Base-by-base conservation (phyloP, 1,139 yeast genomes). In the Magnusiomyces tetraspermus region DNA sequence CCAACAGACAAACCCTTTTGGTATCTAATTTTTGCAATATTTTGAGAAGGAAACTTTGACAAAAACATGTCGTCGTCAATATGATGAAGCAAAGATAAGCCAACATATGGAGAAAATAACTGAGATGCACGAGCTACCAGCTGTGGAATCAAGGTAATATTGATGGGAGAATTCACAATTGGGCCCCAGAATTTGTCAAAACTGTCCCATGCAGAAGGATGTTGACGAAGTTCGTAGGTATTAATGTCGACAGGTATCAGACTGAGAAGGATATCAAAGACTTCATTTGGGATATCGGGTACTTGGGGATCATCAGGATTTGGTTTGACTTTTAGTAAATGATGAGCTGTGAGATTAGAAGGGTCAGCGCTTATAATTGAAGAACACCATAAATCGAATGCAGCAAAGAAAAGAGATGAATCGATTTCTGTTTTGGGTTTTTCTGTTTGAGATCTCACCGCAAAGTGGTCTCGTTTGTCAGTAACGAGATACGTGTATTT, bases 1-100 rank as follows among this genome's bases (percentile, higher is more conserved):
- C 57, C 60, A 33, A 37, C 11, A n/a, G 19, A 26, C 24, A 51
- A 21, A 21, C 52, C 54, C 30, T 51, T 40, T 21, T 24, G 26
- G 37, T 51, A 50, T 44, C 31, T 15, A 49, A 44, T 22, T 5
- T 36, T 10, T 13, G 40, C 40, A 5, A 6, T 5, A 6, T 13
- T n/a, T 10, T 36, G 15, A n/a, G 15, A 10, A 5, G 19, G 19
- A n/a, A 36, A n/a, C 15, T 36, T 36, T n/a, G 40, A 36, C 5
- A 36, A n/a, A 36, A 36, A 36, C 6, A n/a, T 17, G 21, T 17
- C 15, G 21, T 26, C 21, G 31, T 46, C 40, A 23, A 43, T 5
- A 36, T 24, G 40, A 26, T 23, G 26, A 44, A 49, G 30, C 28
- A 24, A 24, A 2, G 28, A 22, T 17, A 24, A 17, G 10, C 44